These are phyloP conservation scores for Delonix regia DNA, from an alignment of 306 rosid species.

Conservation along the genomic window DNA sequence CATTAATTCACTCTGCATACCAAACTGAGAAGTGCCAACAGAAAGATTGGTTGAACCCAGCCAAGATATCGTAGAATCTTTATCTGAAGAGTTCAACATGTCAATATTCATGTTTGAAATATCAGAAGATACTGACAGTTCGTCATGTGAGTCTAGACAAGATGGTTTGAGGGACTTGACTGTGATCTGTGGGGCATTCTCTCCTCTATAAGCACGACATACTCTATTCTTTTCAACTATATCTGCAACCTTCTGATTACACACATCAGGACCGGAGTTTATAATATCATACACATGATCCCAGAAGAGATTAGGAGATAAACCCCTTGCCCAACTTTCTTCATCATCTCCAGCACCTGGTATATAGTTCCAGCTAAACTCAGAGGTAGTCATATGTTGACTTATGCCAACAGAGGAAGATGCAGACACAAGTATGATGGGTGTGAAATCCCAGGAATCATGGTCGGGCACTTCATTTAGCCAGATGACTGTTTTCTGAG, in stretches of 20 bases:
- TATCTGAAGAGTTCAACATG: slow-evolving; percentile 8
- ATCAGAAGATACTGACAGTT: slow-evolving; percentile 36
- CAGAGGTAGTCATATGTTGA: slow-evolving; percentile 67
- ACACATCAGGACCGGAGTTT: slow-evolving; percentile 70
- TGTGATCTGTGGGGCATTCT: slow-evolving; percentile 64
- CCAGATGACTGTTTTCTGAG: slow-evolving; percentile 88
- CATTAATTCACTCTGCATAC: slow-evolving; percentile 46
- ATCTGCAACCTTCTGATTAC: slow-evolving; percentile 83
- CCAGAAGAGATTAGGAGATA: slow-evolving; percentile 83
- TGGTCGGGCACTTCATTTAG: slow-evolving; percentile 90
- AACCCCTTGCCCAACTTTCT: slow-evolving; percentile 94
- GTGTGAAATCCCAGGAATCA: slow-evolving; percentile 95
- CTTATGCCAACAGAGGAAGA: slow-evolving; percentile 54
- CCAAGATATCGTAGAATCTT: slow-evolving; percentile 55
- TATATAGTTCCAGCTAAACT: slow-evolving; percentile 93
- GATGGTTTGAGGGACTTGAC: slow-evolving; percentile 55
- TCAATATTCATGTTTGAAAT: slow-evolving; percentile 40
- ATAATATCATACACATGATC: slow-evolving; percentile 69
- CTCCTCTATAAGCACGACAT: slow-evolving; percentile 67
- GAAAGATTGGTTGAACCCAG: slow-evolving; percentile 78
- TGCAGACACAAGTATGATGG: slow-evolving; percentile 82
- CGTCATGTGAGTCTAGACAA: slow-evolving; percentile 43
- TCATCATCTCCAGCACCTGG: slow-evolving; percentile 94
- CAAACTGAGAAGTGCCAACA: slow-evolving; percentile 62
- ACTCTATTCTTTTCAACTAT: slow-evolving; percentile 79